These are phyloP conservation scores for Amaranthus tricolor DNA, from an alignment of 179 eudicot species.

Conservation along the genomic window DNA sequence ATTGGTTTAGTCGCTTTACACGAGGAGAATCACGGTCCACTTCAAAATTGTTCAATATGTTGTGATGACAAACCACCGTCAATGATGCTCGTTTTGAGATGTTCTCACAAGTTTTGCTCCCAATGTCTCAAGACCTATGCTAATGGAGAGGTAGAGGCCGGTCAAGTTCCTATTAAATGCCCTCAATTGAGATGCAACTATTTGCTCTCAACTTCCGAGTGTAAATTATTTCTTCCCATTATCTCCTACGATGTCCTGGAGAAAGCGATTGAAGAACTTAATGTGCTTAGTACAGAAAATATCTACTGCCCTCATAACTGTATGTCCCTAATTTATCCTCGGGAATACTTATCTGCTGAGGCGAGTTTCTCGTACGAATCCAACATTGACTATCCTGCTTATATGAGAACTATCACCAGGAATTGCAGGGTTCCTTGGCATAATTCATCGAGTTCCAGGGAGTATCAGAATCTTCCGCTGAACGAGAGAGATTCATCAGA, in stretches of 20 bases:
- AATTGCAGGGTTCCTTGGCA: conserved; percentile 81
- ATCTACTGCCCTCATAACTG: conserved; percentile 65
- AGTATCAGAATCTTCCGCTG: conserved; percentile 52
- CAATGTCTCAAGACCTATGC: conserved; percentile 67
- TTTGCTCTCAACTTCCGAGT: conserved; percentile 48
- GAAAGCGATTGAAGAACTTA: conserved; percentile 47
- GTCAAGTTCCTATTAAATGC: conserved; percentile 64
- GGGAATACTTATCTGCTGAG: conserved; percentile 42
- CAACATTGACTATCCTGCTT: conserved; percentile 65
- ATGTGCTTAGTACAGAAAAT: conserved; percentile 40
- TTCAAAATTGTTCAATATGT: conserved; percentile 60
- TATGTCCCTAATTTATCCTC: conserved; percentile 58
- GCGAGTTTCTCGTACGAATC: conserved; percentile 48
- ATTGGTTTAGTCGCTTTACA: conserved; percentile 51
- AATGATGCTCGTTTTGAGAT: conserved; percentile 57
- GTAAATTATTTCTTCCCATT: conserved; percentile 64
- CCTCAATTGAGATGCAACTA: conserved; percentile 61
- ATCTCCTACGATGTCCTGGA: conserved; percentile 50
- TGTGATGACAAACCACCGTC: conserved; percentile 59
- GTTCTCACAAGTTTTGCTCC: conserved; percentile 78
- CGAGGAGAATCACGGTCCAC: conserved; percentile 26
- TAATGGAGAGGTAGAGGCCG: conserved; percentile 49
- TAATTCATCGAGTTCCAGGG: conserved; percentile 62
- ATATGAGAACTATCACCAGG: conserved; percentile 53
- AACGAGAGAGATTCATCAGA: conserved; percentile 56